Evolutionary conservation across 2,329 filamentous ascomycete genomes (phyloP).

Genomic region (Clarireedia sp.): DNA sequence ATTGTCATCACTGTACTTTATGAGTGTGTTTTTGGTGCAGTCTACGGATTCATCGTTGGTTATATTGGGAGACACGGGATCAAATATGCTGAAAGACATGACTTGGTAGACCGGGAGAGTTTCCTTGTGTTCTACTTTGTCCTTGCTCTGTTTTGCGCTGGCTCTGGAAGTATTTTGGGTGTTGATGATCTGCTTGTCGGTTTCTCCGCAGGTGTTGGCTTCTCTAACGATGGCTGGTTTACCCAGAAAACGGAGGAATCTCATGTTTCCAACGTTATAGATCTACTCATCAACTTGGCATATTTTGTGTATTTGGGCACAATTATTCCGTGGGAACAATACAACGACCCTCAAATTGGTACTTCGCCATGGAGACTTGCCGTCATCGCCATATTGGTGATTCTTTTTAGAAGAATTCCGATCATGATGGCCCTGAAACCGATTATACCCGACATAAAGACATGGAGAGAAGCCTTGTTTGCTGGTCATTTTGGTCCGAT

Average conservation of each 20-base stretch:
- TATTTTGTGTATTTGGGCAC: slow-evolving; percentile 98
- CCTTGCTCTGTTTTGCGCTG: slow-evolving; percentile 84
- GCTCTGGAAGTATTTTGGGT: slow-evolving; percentile 83
- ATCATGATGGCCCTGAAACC: slow-evolving; percentile 90
- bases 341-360: slow-evolving; percentile 67
- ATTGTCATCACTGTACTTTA: slow-evolving; percentile 85
- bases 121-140: slow-evolving; percentile 99
- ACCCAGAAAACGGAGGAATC: slow-evolving; percentile 96
- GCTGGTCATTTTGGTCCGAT: slow-evolving; percentile 97
- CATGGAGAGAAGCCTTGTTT: slow-evolving; percentile 94
- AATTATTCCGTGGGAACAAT: slow-evolving; percentile 93
- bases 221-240: slow-evolving; percentile 99
- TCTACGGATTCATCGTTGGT: slow-evolving; percentile 81
- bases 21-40: slow-evolving; percentile 86
- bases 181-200: slow-evolving; percentile 91
- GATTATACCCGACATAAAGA: slow-evolving; percentile 92
- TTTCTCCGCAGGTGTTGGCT: slow-evolving; percentile 93
- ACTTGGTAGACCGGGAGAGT: slow-evolving; percentile 90
- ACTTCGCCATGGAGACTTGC: slow-evolving; percentile 81
- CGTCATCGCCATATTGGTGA: slow-evolving; percentile 88
- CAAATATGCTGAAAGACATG: slow-evolving; percentile 73
- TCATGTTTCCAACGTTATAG: slow-evolving; percentile 98
- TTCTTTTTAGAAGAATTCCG: slow-evolving; percentile 92
- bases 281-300: slow-evolving; percentile 89
- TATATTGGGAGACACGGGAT: slow-evolving; percentile 89